Base-by-base conservation (phyloP, 2,329 filamentous ascomycete genomes). In the Sclerotinia glacialis region DNA sequence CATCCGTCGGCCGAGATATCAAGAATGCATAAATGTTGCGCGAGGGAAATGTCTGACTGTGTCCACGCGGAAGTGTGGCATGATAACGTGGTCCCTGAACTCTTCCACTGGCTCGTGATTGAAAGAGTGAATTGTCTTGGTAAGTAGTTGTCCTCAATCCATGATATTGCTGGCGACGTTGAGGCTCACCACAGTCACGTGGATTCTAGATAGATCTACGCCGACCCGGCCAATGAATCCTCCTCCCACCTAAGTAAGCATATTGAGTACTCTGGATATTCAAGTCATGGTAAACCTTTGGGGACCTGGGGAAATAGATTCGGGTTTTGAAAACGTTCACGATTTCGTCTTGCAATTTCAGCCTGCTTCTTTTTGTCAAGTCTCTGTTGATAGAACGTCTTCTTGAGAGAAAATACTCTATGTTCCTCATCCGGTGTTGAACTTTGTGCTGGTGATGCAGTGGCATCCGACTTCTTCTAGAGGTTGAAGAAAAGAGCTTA, bases 371-470 rank as follows among this genome's bases (percentile, higher is more conserved):
- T 89, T 75, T 89, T 90, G 76, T 92, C 87, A 61, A 97, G 77
- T 21, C 95, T 87, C 80, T 93, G 91, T 72, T 94, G 89, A 76
- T 92, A 96, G 78, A 99, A 97, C 34, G 87, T 85, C 90, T 89
- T 93, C 75, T 94, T 90, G 67, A 97, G 81, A 71, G 90, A 86
- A 79, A 95, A 99, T 3, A 96, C 84, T 52, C 94, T 86, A 26
- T 92, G 89, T 66, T 89, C 87, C 68, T 91, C 88, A 23, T 63
- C 63, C 34, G 71, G 58, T 37, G 40, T 31, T 26, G 53, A 40
- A 18, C 9, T 34, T 46, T 67, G 47, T 53, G 64, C 18, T 23
- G 67, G 23, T 40, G 61, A 59, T 47, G 28, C 52, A 18, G 56
- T 12, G 44, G 67, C 70, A 11, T 74, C 72, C 21, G 70, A 6